Conservation (phyloP, 2,329 filamentous ascomycete species). For the Ophiocordyceps robertsii region DNA sequence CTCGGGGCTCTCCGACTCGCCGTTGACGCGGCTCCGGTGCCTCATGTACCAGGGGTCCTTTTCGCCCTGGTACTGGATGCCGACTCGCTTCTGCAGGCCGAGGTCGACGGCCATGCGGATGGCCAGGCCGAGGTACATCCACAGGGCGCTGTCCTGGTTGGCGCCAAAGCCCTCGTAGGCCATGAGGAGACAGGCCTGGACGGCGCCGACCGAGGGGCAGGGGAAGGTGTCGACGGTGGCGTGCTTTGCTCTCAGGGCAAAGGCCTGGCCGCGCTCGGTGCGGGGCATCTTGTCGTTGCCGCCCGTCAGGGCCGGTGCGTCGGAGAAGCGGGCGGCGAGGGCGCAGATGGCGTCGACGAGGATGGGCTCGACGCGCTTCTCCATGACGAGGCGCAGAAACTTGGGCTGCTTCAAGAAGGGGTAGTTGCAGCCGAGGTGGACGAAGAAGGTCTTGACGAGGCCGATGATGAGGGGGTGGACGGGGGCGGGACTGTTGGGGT, state of each 20-base stretch:
- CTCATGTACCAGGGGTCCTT: slow-evolving; percentile 36
- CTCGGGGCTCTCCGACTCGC: slow-evolving; percentile 21
- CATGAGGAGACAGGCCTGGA: slow-evolving; percentile 71
- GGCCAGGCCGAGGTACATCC: slow-evolving; percentile 85
- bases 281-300: slow-evolving; percentile 33
- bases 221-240: slow-evolving; percentile 72
- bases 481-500: slow-evolving; percentile 54
- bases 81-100: slow-evolving; percentile 70
- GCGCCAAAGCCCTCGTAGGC: slow-evolving; percentile 84
- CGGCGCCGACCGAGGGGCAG: slow-evolving; percentile 69
- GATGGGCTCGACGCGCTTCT: slow-evolving; percentile 72
- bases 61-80: slow-evolving; percentile 48
- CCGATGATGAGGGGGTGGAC: slow-evolving; percentile 64
- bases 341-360: slow-evolving; percentile 79
- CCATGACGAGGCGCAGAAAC: slow-evolving; percentile 62
- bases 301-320: slow-evolving; percentile 34
- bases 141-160: slow-evolving; percentile 76
- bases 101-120: slow-evolving; percentile 74
- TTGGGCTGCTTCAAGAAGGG: slow-evolving; percentile 64
- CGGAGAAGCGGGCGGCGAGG: slow-evolving; percentile 68
- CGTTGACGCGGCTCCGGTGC: slow-evolving; percentile 24
- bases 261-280: slow-evolving; percentile 62
- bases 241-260: slow-evolving; percentile 71
- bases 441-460: slow-evolving; percentile 70
- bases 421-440: slow-evolving; percentile 72